Conservation (phyloP, 306 rosid species). For the Medicago arabica region DNA sequence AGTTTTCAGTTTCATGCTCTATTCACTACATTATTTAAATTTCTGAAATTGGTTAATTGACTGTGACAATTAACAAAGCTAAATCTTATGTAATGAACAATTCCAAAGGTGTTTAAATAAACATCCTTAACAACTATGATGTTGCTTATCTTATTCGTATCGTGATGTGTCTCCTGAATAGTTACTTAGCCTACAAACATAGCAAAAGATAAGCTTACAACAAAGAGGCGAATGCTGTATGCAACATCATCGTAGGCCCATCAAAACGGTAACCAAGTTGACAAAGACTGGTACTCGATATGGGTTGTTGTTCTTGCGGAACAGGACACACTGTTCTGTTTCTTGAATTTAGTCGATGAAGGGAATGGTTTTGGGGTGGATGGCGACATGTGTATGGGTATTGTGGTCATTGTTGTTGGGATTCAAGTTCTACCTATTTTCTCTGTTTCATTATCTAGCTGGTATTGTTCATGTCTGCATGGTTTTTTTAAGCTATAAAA, state of each 20-base stretch:
- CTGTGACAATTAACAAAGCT: neutral
- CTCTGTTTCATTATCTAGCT: slow-evolving; percentile 2
- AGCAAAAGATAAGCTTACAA: slow-evolving; percentile 73
- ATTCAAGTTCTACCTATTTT: neutral
- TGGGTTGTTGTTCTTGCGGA: slow-evolving; percentile 43
- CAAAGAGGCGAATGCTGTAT: slow-evolving; percentile 65
- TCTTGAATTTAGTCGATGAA: neutral
- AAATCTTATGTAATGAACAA: neutral
- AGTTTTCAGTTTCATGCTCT: too few species aligned
- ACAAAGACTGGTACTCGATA: slow-evolving; percentile 77
- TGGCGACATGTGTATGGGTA: slow-evolving; percentile 36
- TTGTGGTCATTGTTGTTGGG: slow-evolving; percentile 48
- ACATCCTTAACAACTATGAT: neutral
- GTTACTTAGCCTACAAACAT: slow-evolving; percentile 56
- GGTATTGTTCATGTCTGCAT: slow-evolving; percentile 3
- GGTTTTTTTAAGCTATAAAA: neutral
- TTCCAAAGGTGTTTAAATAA: neutral
- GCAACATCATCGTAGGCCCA: slow-evolving; percentile 82
- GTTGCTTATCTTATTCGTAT: neutral
- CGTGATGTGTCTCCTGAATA: neutral
- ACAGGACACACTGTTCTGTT: too few species aligned
- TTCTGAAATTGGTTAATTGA: too few species aligned
- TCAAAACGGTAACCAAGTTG: slow-evolving; percentile 81
- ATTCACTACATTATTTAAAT: too few species aligned
- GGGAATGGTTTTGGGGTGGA: slow-evolving; percentile 16